Base-by-base conservation (phyloP, 805 yeast genomes). In the Candida sonorensis region DNA sequence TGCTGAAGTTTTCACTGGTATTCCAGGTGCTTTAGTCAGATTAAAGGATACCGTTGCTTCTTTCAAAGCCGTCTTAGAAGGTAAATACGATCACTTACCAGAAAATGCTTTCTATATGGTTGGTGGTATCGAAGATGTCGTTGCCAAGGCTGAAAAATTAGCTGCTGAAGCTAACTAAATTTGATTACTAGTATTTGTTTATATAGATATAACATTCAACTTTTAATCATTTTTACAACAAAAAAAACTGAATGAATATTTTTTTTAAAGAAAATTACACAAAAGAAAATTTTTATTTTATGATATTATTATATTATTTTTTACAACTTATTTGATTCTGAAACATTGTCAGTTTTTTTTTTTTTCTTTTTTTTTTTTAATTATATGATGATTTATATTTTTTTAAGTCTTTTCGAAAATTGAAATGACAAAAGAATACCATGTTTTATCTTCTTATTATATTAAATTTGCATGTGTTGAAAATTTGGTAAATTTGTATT, bases 61-160 rank as follows among this genome's bases (percentile, higher is more conserved):
- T 40, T 92, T 92, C 90, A 87, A 77, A 77, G 98, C 79, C 60
- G 95, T 92, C 58, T 79, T 92, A 61, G 97, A 77, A 24, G 98
- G 98, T 75, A 92, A 92, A 78, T 87, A 92, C 77, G 98, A 92
- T 72, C 81, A 81, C 75, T 80, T 92, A 61, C 98, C 98, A 65
- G 98, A 92, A 77, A 84, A 81, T 66, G 98, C 98, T 59, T 92
- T 92, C 94, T 92, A 92, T 73, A 92, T 92, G 98, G 98, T 92
- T 70, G 98, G 98, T 75, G 95, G 95, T 75, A 88, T 92, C 61
- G 97, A 88, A 67, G 98, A 92, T 70, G 98, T 80, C 57, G 69
- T 87, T 66, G 94, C 97, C 64, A 92, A 92, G 81, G 97, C 97
- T 63, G 97, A 92, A 74, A 88, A 90, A 77, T 70, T 92, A 66